Percentiles rank a stretch among this genome's conserved stretches.
phyloP scores from a whole-genome alignment of 345 rosid species.

The Eucalyptus cloeziana region DNA sequence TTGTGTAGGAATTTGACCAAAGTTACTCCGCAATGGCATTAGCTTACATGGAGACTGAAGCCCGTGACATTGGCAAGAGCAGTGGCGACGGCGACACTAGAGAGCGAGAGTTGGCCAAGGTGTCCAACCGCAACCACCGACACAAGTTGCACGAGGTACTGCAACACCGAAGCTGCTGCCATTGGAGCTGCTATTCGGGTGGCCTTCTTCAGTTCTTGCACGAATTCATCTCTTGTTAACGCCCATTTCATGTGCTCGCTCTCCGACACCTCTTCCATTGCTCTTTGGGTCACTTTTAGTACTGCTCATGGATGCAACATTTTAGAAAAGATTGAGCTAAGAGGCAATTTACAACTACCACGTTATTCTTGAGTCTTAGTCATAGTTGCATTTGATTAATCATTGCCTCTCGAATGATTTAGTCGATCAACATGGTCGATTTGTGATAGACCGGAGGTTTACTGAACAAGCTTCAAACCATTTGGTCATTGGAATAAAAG shows the following conservation, averaged over 20 bases:
- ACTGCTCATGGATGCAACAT: not conserved
- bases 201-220: constrained; percentile 5
- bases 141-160: constrained; percentile 12
- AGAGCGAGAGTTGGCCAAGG: constrained; percentile 9
- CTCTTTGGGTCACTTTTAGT: not conserved
- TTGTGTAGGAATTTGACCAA: not conserved
- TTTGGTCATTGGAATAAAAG: not conserved
- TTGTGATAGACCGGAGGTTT: not conserved
- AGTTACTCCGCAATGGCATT: not conserved
- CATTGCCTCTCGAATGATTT: not conserved
- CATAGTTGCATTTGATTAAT: not conserved
- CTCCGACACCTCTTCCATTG: not conserved
- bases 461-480: not conserved
- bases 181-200: constrained; percentile 4
- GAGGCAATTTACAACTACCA: not conserved
- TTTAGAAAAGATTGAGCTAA: not conserved
- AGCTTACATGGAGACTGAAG: constrained; percentile 11
- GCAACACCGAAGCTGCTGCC: constrained; percentile 8
- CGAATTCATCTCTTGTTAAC: not conserved
- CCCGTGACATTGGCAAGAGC: constrained; percentile 11
- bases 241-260: not conserved
- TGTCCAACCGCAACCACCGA: constrained; percentile 9
- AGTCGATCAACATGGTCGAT: not conserved
- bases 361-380: not conserved
- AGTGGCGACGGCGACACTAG: constrained; percentile 12